A percentile compares a stretch with the other conserved stretches of the same genome.
These are phyloP conservation scores for Sonneratia alba DNA, from an alignment of 345 rosid genomes.

Conservation along the genomic window DNA sequence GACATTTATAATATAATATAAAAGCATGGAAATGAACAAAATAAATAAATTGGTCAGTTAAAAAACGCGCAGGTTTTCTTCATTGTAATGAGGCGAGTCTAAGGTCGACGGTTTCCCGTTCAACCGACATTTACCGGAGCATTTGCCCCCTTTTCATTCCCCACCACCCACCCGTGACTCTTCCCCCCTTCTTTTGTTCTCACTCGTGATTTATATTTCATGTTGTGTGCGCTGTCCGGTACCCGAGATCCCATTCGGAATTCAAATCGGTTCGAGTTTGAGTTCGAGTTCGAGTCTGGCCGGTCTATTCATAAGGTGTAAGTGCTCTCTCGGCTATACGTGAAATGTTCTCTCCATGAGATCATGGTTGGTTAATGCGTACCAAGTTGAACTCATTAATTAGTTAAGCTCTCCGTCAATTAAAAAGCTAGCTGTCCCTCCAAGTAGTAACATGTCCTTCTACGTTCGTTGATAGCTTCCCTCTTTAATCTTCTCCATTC, in stretches of 20 bases:
- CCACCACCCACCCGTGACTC: constrained; percentile 6
- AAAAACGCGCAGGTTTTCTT: constrained; percentile 28
- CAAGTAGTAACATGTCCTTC: neutral
- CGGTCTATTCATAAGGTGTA: too few relatives aligned
- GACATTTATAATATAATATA: constrained; percentile 12
- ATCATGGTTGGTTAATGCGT: too few relatives aligned
- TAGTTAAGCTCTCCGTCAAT: too few relatives aligned
- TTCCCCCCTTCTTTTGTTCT: constrained; percentile 5
- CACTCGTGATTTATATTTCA: constrained; percentile 7
- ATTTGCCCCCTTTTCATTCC: constrained; percentile 12
- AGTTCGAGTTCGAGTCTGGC: too few relatives aligned
- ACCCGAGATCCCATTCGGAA: too few relatives aligned
- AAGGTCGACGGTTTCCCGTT: constrained; percentile 58
- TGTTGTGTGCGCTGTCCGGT: too few relatives aligned
- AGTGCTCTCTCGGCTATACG: too few relatives aligned
- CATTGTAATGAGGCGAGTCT: constrained; percentile 42
- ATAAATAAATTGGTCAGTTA: constrained; percentile 25
- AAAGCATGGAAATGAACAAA: constrained; percentile 1
- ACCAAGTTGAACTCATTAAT: too few relatives aligned
- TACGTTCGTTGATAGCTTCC: neutral
- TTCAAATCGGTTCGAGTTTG: too few relatives aligned
- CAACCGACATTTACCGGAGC: constrained; percentile 49
- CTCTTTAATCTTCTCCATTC: neutral
- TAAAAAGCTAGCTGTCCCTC: neutral
- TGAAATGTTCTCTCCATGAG: too few relatives aligned